phyloP scores from a whole-genome alignment of 2,329 filamentous ascomycete genomes.

The Beauveria sp. region DNA sequence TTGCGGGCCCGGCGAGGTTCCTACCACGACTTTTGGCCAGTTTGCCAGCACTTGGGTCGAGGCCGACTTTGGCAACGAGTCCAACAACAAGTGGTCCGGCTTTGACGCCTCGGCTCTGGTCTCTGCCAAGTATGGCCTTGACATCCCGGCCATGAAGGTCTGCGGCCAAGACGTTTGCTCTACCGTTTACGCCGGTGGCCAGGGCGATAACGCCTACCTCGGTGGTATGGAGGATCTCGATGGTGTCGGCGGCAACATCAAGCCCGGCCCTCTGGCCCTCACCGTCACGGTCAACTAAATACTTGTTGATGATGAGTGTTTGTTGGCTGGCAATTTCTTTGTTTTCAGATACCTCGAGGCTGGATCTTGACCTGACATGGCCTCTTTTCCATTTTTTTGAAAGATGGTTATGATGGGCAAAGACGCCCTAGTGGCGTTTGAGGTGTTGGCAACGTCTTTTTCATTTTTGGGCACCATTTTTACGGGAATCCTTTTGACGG shows the following conservation, averaged over 20 bases:
- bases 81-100: constrained; percentile 43
- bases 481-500: background rate
- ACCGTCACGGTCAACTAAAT: constrained; percentile 25
- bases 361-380: constrained; percentile 1
- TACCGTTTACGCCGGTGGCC: constrained; percentile 28
- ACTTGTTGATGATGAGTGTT: background rate
- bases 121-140: constrained; percentile 24
- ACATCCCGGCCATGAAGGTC: constrained; percentile 30
- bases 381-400: background rate
- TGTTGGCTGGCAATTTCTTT: background rate
- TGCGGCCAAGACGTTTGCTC: constrained; percentile 35
- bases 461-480: constrained; percentile 3
- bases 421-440: constrained; percentile 12
- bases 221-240: constrained; percentile 29
- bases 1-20: constrained; percentile 29
- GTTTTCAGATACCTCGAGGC: constrained; percentile 10
- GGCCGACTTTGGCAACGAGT: constrained; percentile 38
- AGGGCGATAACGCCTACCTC: constrained; percentile 31
- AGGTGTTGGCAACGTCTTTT: constrained; percentile 4
- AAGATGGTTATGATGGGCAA: background rate
- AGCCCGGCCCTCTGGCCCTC: constrained; percentile 21
- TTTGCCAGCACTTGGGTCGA: constrained; percentile 41
- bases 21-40: constrained; percentile 31
- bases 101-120: constrained; percentile 44
- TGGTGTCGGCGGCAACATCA: constrained; percentile 34